Conservation (phyloP, 2,329 filamentous ascomycete genomes). For the Fusarium coffeatum region DNA sequence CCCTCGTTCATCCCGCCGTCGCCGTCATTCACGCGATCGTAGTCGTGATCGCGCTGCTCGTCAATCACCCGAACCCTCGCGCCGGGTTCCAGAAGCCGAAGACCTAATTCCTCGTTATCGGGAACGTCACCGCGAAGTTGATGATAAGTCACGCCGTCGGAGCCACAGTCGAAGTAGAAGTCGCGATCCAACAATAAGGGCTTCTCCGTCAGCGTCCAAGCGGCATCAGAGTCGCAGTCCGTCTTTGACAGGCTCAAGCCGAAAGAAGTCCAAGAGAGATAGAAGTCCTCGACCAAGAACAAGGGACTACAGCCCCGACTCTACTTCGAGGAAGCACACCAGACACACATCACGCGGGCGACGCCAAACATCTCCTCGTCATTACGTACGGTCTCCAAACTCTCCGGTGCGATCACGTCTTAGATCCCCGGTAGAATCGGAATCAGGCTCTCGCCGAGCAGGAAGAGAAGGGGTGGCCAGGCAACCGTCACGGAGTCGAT, state of each 20-base stretch:
- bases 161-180: conserved; percentile 51
- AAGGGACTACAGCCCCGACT: conserved; percentile 56
- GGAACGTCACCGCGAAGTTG: conserved; percentile 47
- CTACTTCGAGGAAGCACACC: conserved; percentile 47
- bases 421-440: conserved; percentile 45
- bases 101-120: conserved; percentile 56
- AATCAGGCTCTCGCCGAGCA: conserved; percentile 41
- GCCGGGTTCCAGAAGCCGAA: conserved; percentile 48
- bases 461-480: conserved; percentile 43
- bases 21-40: conserved; percentile 54
- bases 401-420: conserved; percentile 47
- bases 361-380: conserved; percentile 49
- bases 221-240: conserved; percentile 57
- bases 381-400: conserved; percentile 45
- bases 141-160: conserved; percentile 50
- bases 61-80: conserved; percentile 44
- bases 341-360: conserved; percentile 51
- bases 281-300: conserved; percentile 54
- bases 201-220: conserved; percentile 56
- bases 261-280: conserved; percentile 55
- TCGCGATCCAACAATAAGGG: conserved; percentile 44
- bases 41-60: conserved; percentile 51
- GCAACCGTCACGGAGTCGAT: conserved; percentile 44
- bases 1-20: conserved; percentile 51
- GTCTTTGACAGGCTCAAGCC: conserved; percentile 52